Evolutionary conservation across 371 early-diverging fungal genomes (phyloP), one percentile per base, ranked within the genome.

Genomic region (Umbelopsis sp.): DNA sequence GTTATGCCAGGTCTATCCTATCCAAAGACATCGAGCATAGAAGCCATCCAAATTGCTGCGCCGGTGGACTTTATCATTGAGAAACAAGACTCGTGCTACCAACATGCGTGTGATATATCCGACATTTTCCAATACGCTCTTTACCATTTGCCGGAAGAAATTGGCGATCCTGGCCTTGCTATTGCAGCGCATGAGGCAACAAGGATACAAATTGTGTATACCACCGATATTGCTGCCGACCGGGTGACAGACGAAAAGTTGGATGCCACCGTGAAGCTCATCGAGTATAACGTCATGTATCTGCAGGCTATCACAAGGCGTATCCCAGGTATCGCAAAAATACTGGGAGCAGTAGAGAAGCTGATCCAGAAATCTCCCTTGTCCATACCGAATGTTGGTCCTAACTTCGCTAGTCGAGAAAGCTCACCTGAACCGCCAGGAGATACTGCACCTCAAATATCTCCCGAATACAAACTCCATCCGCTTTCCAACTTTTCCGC

Each of bases 391-490:
- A 5, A 11, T 44, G 9, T 35, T 18, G 2, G 25, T 10, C 11
- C 38, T 16, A 22, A 10, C n/a, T 12, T 20, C 11, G 24, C 12
- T 20, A 64, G 64, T 29, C 46, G 45, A 44, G 64, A 64, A 4
- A 64, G 45, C 11, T 45, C 64, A 20, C 64, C 64, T 25, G 64
- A 64, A 41, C 44, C 44, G 12, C 14, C 45, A 22, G 41, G 10
- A 3, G 44, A 11, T 12, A 14, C 22, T 20, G 14, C 64, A 35
- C 44, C 64, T n/a, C 64, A 64, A 41, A 64, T 46, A 24, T 64
- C 64, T 37, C 45, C 64, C 5, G 64, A 64, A 6, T 64, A 64
- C 64, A 64, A 64, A n/a, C 64, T 64, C 5, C 64, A 64, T 22
- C 64, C 64, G 1, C 64, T 64, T 10, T 64, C 64, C 20, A 46